These are phyloP conservation scores for Kewa caespitosa DNA, from an alignment of 179 eudicot genomes.

Conservation along the genomic window DNA sequence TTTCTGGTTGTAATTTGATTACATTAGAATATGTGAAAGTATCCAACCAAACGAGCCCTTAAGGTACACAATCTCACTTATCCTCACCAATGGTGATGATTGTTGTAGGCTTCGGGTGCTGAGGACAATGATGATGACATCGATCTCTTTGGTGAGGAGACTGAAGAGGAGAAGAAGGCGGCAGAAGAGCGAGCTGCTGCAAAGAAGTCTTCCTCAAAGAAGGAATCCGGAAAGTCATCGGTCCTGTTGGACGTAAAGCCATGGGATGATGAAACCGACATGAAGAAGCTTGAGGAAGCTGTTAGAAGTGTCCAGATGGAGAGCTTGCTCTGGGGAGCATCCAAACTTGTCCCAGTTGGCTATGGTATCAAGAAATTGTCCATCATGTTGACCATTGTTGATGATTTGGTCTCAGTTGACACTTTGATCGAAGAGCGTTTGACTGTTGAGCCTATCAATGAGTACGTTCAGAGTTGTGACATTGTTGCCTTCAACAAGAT, in stretches of 20 bases:
- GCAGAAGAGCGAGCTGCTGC: slow-evolving; percentile 78
- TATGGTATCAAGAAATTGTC: slow-evolving; percentile 89
- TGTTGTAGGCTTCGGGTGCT: slow-evolving; percentile 64
- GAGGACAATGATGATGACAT: slow-evolving; percentile 79
- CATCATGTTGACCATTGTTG: slow-evolving; percentile 83
- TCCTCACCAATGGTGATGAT: no score
- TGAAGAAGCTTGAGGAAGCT: slow-evolving; percentile 88
- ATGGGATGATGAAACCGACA: slow-evolving; percentile 99
- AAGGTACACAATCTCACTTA: no score
- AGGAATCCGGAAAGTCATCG: slow-evolving; percentile 91
- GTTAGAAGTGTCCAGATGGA: slow-evolving; percentile 74
- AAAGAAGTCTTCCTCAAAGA: slow-evolving; percentile 64
- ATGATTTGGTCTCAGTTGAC: slow-evolving; percentile 84
- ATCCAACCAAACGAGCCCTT: no score
- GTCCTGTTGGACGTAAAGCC: slow-evolving; percentile 91
- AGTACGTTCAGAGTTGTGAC: slow-evolving; percentile 91
- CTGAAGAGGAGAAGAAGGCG: slow-evolving; percentile 97
- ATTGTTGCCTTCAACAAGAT: slow-evolving; percentile 95
- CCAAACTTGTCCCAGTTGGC: slow-evolving; percentile 80
- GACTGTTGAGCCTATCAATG: slow-evolving; percentile 71
- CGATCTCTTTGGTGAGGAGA: slow-evolving; percentile 96
- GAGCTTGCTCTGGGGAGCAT: slow-evolving; percentile 94
- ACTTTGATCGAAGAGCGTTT: slow-evolving; percentile 62
- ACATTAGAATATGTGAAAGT: no score
- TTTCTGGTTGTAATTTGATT: no score